Evolutionary conservation across 176 grass and related monocot genomes (phyloP).

Genomic region (Coix lacrymajobi): DNA sequence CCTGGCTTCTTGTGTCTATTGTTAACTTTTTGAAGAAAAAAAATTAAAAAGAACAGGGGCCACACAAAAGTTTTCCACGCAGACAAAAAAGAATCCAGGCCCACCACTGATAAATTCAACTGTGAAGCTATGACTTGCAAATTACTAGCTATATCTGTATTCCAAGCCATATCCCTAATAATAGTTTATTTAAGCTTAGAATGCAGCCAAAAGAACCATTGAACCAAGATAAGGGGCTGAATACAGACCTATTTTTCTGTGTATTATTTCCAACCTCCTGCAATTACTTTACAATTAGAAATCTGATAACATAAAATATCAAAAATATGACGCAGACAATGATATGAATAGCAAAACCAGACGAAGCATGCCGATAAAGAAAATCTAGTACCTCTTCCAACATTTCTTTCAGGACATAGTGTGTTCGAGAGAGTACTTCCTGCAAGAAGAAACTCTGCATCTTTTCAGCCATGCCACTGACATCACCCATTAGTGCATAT

Average conservation of each 20-base stretch:
- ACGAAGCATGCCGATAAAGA: slow-evolving; percentile 21
- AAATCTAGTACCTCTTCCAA: slow-evolving; percentile 76
- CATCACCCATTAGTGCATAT: slow-evolving; percentile 93
- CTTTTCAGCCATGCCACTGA: slow-evolving; percentile 95
- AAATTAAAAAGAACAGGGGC: background rate
- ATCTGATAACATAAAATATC: slow-evolving; percentile 1
- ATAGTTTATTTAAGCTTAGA: slow-evolving; percentile 11
- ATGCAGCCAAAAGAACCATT: slow-evolving; percentile 18
- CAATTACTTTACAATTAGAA: slow-evolving; percentile 45
- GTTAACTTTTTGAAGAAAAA: background rate
- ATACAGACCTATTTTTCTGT: slow-evolving; percentile 74
- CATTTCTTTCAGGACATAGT: slow-evolving; percentile 81
- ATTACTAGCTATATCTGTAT: background rate
- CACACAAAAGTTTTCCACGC: background rate
- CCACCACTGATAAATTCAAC: slow-evolving; percentile 8
- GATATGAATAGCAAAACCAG: background rate
- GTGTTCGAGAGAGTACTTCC: slow-evolving; percentile 95
- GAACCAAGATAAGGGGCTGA: slow-evolving; percentile 29
- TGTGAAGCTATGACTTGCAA: background rate
- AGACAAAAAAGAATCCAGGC: background rate
- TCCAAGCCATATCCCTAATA: slow-evolving; percentile 17
- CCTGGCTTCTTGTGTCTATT: background rate
- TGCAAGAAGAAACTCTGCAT: slow-evolving; percentile 99
- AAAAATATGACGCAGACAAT: slow-evolving; percentile 18
- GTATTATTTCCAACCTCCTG: slow-evolving; percentile 91